Percentiles rank a stretch among this genome's conserved stretches.
Evolutionary conservation across 352 stramenopile genomes (phyloP).

Genomic region (Phytophthora boehmeriae): DNA sequence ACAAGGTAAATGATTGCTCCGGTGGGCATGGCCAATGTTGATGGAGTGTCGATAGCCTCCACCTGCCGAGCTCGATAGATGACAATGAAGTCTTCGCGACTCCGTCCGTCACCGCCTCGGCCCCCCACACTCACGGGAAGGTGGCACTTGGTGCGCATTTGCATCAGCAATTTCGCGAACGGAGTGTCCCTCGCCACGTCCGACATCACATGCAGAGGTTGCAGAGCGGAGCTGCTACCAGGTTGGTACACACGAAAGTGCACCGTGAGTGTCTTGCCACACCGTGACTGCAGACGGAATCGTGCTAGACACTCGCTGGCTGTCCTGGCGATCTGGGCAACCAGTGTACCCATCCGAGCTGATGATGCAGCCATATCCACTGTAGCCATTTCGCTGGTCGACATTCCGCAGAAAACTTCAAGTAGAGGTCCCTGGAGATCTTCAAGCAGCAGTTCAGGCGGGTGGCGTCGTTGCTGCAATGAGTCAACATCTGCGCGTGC

Average conservation of each 20-base stretch:
- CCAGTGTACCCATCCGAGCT: constrained; percentile 7
- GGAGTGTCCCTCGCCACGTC: constrained; percentile 42
- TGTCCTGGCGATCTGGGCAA: constrained; percentile 20
- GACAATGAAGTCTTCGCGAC: constrained; percentile 19
- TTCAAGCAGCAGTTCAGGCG: constrained; percentile 41
- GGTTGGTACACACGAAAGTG: constrained; percentile 46
- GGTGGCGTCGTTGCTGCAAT: constrained; percentile 32
- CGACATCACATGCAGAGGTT: constrained; percentile 26
- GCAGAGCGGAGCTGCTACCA: constrained; percentile 14
- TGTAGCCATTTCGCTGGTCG: constrained; percentile 8
- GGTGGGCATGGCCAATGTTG: constrained; percentile 40
- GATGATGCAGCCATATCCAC: constrained; percentile 15
- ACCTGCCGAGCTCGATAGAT: constrained; percentile 59
- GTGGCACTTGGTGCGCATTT: constrained; percentile 53
- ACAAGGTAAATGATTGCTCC: constrained; percentile 58
- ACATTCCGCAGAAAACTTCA: constrained; percentile 30
- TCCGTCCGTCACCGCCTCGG: constrained; percentile 10
- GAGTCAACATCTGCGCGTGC: constrained; percentile 44
- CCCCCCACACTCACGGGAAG: constrained; percentile 23
- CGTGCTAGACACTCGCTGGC: constrained; percentile 23
- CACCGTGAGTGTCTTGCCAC: constrained; percentile 46
- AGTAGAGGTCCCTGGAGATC: constrained; percentile 21
- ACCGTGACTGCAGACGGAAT: constrained; percentile 44
- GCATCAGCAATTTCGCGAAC: constrained; percentile 38
- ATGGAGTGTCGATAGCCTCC: constrained; percentile 39